Evolutionary conservation across 2,329 filamentous ascomycete genomes (phyloP).

Genomic region (Claviceps pazoutovae): DNA sequence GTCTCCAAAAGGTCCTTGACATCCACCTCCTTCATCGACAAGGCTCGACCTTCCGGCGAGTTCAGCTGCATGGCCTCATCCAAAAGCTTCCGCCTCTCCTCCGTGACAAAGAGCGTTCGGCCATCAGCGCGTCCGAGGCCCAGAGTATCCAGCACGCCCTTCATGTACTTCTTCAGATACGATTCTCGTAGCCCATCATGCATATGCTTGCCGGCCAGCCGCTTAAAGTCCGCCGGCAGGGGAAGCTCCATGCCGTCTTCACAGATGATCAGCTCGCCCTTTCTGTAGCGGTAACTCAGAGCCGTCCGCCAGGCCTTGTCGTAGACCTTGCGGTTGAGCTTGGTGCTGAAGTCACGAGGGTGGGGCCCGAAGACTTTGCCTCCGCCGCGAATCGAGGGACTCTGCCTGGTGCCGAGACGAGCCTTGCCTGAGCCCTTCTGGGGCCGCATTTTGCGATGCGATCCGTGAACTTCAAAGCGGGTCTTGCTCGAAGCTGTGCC

Average conservation of each 20-base stretch:
- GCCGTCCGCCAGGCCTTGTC: conserved; percentile 92
- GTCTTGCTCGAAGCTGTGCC: conserved; percentile 77
- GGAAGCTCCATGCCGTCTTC: conserved; percentile 61
- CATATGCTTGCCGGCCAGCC: conserved; percentile 27
- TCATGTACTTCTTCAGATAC: conserved; percentile 48
- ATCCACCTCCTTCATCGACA: conserved; percentile 68
- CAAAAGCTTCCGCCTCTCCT: conserved; percentile 44
- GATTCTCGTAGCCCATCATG: conserved; percentile 37
- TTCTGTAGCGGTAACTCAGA: conserved; percentile 77
- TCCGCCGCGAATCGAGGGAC: conserved; percentile 69
- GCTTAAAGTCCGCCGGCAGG: conserved; percentile 35
- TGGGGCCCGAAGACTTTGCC: conserved; percentile 84
- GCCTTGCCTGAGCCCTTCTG: conserved; percentile 81
- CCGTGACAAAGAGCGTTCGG: conserved; percentile 63
- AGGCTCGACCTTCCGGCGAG: conserved; percentile 52
- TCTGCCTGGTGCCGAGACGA: conserved; percentile 68
- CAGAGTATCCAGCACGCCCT: conserved; percentile 56
- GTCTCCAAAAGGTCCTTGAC: conserved; percentile 88
- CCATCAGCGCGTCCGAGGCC: conserved; percentile 53
- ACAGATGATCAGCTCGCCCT: conserved; percentile 76
- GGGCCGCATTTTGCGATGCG: conserved; percentile 62
- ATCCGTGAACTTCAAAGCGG: conserved; percentile 71
- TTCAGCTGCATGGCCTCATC: conserved; percentile 51
- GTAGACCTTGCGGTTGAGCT: conserved; percentile 78
- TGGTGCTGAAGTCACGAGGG: conserved; percentile 78